These are phyloP conservation scores for Xylaria flabelliformis DNA, from an alignment of 495 filamentous ascomycete genomes.

Conservation along the genomic window DNA sequence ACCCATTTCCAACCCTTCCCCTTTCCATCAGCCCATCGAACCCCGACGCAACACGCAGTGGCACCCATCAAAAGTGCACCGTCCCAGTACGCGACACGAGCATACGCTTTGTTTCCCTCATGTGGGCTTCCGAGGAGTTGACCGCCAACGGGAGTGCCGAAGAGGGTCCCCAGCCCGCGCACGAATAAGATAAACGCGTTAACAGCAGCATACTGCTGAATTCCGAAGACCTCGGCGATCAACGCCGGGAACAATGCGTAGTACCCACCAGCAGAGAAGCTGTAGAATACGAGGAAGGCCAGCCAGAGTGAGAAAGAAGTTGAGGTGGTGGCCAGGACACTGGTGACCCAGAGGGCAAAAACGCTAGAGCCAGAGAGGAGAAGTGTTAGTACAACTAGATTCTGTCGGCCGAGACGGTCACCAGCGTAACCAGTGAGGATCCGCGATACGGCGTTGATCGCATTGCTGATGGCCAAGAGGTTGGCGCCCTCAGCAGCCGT, in stretches of 20 bases:
- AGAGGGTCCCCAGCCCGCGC: slow-evolving; percentile 59
- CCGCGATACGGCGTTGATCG: slow-evolving; percentile 59
- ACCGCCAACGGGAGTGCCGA: slow-evolving; percentile 60
- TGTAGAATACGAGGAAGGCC: slow-evolving; percentile 60
- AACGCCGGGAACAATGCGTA: slow-evolving; percentile 55
- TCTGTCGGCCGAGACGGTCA: slow-evolving; percentile 58
- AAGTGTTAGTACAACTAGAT: slow-evolving; percentile 58
- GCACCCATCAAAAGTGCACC: slow-evolving; percentile 43
- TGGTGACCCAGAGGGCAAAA: slow-evolving; percentile 58
- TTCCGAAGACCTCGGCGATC: slow-evolving; percentile 64
- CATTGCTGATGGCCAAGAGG: slow-evolving; percentile 61
- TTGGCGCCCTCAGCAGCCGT: slow-evolving; percentile 49
- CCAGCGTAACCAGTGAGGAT: slow-evolving; percentile 59
- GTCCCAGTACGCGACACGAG: slow-evolving; percentile 45
- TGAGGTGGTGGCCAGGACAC: slow-evolving; percentile 32
- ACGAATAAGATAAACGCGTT: slow-evolving; percentile 65
- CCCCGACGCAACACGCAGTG: slow-evolving; percentile 42
- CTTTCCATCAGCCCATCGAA: slow-evolving; percentile 47
- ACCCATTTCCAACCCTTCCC: slow-evolving; percentile 46
- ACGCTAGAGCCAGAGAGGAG: slow-evolving; percentile 54
- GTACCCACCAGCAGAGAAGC: slow-evolving; percentile 58
- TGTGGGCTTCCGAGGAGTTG: slow-evolving; percentile 43
- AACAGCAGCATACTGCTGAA: slow-evolving; percentile 63
- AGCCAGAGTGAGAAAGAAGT: slow-evolving; percentile 50
- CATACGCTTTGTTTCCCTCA: slow-evolving; percentile 35